Percentiles rank a stretch among this genome's conserved stretches.
Evolutionary conservation across 768 basidiomycete species (phyloP).

Genomic region (Pleurotus eryngii): DNA sequence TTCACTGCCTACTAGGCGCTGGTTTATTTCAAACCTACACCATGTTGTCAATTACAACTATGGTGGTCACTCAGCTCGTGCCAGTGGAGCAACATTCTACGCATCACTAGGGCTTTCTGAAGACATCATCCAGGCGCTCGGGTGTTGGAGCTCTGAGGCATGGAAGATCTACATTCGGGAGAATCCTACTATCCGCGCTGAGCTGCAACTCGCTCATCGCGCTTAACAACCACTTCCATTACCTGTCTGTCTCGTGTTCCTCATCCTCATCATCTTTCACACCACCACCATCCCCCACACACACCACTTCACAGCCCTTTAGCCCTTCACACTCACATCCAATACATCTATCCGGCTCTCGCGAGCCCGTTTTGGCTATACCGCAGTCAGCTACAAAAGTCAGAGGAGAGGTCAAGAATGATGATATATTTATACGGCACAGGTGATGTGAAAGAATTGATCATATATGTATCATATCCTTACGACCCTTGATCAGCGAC

Average conservation of each 20-base stretch:
- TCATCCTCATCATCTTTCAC: no score
- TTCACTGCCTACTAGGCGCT: background rate
- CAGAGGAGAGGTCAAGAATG: no score
- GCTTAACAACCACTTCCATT: no score
- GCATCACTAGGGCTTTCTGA: conserved; percentile 24
- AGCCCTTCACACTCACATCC: no score
- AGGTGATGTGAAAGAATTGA: no score
- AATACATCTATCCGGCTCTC: no score
- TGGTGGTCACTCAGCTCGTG: conserved; percentile 35
- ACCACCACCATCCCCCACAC: no score
- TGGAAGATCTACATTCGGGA: conserved; percentile 28
- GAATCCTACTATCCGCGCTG: conserved; percentile 15
- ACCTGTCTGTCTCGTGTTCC: no score
- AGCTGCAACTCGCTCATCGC: background rate
- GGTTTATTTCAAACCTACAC: background rate
- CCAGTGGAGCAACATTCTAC: conserved; percentile 35
- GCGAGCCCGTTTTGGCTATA: no score
- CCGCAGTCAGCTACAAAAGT: no score
- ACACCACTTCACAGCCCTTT: no score
- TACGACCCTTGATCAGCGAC: background rate
- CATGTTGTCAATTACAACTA: background rate
- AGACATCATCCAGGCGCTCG: conserved; percentile 30
- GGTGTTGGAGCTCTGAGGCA: conserved; percentile 33
- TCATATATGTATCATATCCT: background rate
- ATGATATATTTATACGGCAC: no score